Evolutionary conservation across 192 early-diverging fungal genomes (phyloP).

Genomic region (Rhizophagus prolifer): DNA sequence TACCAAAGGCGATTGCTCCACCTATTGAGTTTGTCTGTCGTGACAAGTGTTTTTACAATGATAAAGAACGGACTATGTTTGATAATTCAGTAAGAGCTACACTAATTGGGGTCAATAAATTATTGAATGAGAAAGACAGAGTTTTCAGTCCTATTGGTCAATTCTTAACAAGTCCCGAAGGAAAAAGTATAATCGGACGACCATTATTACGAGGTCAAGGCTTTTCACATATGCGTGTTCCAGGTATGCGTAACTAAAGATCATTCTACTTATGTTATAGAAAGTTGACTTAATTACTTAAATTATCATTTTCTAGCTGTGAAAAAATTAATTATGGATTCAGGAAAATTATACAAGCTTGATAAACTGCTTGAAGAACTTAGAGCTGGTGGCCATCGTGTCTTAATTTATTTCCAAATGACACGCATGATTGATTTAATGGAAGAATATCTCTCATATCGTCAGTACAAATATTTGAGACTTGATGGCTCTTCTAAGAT

Average conservation of each 20-base stretch:
- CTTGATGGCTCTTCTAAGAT: slow-evolving; percentile 88
- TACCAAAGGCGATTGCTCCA: slow-evolving; percentile 54
- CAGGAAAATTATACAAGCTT: slow-evolving; percentile 73
- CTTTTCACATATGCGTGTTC: slow-evolving; percentile 66
- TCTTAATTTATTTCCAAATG: slow-evolving; percentile 88
- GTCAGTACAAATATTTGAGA: slow-evolving; percentile 85
- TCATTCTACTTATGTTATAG: neutral
- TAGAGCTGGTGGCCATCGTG: slow-evolving; percentile 77
- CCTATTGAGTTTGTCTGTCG: slow-evolving; percentile 62
- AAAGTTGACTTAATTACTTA: neutral
- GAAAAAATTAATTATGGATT: slow-evolving; percentile 76
- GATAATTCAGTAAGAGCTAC: slow-evolving; percentile 39
- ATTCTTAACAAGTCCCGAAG: slow-evolving; percentile 34
- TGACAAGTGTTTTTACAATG: slow-evolving; percentile 59
- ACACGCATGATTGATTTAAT: slow-evolving; percentile 85
- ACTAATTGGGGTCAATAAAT: slow-evolving; percentile 42
- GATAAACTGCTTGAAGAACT: slow-evolving; percentile 70
- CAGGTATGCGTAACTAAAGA: slow-evolving; percentile 37
- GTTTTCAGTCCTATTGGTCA: slow-evolving; percentile 26
- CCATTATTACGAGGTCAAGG: slow-evolving; percentile 49
- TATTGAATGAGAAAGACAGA: slow-evolving; percentile 31
- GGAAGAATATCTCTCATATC: slow-evolving; percentile 84
- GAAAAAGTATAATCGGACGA: slow-evolving; percentile 44
- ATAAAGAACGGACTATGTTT: slow-evolving; percentile 51
- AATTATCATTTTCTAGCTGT: slow-evolving; percentile 36